Conservation (phyloP, 1,284 basidiomycete genomes). For the Sparassis latifolia region DNA sequence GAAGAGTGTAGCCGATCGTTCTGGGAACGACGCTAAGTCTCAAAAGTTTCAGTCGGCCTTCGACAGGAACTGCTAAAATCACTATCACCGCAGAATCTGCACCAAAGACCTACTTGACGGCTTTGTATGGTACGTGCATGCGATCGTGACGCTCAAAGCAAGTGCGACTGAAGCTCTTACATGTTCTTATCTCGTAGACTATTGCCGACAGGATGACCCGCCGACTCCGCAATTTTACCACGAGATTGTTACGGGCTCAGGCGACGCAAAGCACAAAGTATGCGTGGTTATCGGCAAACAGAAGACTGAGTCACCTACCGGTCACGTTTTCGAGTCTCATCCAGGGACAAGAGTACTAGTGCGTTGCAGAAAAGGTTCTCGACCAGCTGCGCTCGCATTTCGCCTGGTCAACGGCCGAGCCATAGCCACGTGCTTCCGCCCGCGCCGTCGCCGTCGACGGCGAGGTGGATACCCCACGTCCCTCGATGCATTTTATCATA, state of each 20-base stretch:
- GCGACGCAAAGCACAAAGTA: constrained; percentile 25
- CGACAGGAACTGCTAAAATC: constrained; percentile 5
- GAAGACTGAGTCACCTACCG: constrained; percentile 31
- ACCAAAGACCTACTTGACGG: constrained; percentile 20
- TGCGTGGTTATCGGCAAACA: constrained; percentile 39
- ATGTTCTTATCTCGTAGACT: constrained; percentile 19
- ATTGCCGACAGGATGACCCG: constrained; percentile 22
- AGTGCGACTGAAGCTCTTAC: not conserved
- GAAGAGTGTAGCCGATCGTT: too few species aligned
- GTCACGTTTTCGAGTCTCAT: constrained; percentile 25
- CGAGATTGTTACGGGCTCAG: constrained; percentile 15
- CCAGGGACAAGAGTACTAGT: constrained; percentile 27
- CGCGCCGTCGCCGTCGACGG: too few species aligned
- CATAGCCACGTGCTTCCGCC: too few species aligned
- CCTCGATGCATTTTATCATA: too few species aligned
- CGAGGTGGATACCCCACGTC: too few species aligned
- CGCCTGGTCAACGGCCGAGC: too few species aligned
- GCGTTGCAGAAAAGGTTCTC: constrained; percentile 34
- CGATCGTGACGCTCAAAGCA: not conserved
- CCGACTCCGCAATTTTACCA: constrained; percentile 28
- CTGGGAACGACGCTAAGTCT: not conserved
- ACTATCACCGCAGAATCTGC: constrained; percentile 10
- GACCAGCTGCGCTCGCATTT: constrained; percentile 21
- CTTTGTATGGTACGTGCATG: constrained; percentile 21
- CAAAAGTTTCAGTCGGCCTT: too few species aligned